Evolutionary conservation across 2,329 filamentous ascomycete genomes (phyloP).

Genomic region (Ophiostoma novo-ulmi): DNA sequence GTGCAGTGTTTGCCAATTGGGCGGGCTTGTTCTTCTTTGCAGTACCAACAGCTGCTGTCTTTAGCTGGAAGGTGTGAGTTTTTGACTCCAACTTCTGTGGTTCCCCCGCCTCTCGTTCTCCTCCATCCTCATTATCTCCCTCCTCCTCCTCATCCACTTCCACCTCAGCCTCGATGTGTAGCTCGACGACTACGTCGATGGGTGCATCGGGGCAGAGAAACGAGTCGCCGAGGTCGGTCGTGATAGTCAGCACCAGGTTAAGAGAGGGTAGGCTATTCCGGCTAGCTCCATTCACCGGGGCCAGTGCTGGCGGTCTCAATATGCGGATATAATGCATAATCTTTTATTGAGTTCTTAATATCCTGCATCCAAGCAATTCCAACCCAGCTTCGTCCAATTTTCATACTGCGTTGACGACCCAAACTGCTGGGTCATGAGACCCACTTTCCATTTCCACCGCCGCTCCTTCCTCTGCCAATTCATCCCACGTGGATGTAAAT

Average conservation of each 20-base stretch:
- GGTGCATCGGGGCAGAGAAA: constrained; percentile 45
- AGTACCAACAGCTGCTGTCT: not conserved
- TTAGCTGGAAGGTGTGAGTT: not conserved
- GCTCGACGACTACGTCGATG: constrained; percentile 39
- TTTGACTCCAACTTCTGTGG: not conserved
- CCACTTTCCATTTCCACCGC: constrained; percentile 5
- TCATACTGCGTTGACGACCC: not conserved
- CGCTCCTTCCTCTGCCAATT: not conserved
- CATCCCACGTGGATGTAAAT: constrained; percentile 8
- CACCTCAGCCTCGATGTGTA: constrained; percentile 22
- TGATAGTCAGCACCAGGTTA: constrained; percentile 49
- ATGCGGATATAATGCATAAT: constrained; percentile 56
- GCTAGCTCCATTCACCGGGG: not conserved
- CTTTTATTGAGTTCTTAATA: not conserved
- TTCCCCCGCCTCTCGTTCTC: not conserved
- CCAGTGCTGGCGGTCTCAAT: constrained; percentile 42
- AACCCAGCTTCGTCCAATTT: constrained; percentile 4
- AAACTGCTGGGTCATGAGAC: constrained; percentile 10
- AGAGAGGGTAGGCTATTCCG: constrained; percentile 31
- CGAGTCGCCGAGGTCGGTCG: constrained; percentile 54
- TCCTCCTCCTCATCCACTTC: not conserved
- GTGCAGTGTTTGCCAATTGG: not conserved
- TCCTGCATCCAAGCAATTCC: not conserved
- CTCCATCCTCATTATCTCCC: not conserved
- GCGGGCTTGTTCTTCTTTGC: constrained; percentile 14